Percentiles rank a stretch among this genome's conserved stretches.
Evolutionary conservation across 1,284 basidiomycete genomes (phyloP).

Genomic region (Marasmius fiardii): DNA sequence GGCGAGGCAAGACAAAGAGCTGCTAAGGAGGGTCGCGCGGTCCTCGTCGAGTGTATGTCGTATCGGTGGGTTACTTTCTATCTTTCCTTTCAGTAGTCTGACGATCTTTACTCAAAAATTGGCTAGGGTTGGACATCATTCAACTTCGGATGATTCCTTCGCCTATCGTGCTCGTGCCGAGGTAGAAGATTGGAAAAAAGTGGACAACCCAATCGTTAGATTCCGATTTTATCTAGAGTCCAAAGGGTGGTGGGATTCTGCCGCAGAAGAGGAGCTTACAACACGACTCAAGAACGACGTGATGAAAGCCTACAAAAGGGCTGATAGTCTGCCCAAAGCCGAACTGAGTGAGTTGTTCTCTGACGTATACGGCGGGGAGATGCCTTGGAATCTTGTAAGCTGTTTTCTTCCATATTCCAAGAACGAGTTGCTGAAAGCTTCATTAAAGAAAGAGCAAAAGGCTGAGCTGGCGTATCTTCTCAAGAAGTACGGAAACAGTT

Average conservation of each 20-base stretch:
- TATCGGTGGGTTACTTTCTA: slow-evolving; percentile 55
- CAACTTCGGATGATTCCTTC: slow-evolving; percentile 92
- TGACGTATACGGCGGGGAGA: slow-evolving; percentile 83
- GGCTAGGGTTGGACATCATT: slow-evolving; percentile 86
- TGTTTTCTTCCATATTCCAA: not conserved
- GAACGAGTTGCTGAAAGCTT: not conserved
- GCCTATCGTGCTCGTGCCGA: slow-evolving; percentile 85
- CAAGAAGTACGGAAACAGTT: slow-evolving; percentile 79
- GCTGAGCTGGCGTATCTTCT: slow-evolving; percentile 74
- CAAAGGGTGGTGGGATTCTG: slow-evolving; percentile 82
- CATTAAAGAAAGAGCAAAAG: slow-evolving; percentile 73
- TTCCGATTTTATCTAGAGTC: slow-evolving; percentile 83
- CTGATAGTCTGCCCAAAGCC: slow-evolving; percentile 70
- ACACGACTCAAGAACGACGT: slow-evolving; percentile 71
- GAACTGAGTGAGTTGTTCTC: slow-evolving; percentile 81
- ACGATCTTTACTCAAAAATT: slow-evolving; percentile 10
- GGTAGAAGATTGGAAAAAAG: slow-evolving; percentile 82
- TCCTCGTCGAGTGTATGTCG: slow-evolving; percentile 91
- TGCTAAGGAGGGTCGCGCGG: slow-evolving; percentile 76
- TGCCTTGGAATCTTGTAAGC: slow-evolving; percentile 84
- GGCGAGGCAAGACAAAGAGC: slow-evolving; percentile 77
- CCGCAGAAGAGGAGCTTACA: slow-evolving; percentile 73
- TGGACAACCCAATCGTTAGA: slow-evolving; percentile 86
- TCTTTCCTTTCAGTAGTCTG: slow-evolving; percentile 5
- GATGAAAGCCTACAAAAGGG: slow-evolving; percentile 73